Evolutionary conservation across 371 early-diverging fungal genomes (phyloP).

Genomic region (Circinella umbellata): DNA sequence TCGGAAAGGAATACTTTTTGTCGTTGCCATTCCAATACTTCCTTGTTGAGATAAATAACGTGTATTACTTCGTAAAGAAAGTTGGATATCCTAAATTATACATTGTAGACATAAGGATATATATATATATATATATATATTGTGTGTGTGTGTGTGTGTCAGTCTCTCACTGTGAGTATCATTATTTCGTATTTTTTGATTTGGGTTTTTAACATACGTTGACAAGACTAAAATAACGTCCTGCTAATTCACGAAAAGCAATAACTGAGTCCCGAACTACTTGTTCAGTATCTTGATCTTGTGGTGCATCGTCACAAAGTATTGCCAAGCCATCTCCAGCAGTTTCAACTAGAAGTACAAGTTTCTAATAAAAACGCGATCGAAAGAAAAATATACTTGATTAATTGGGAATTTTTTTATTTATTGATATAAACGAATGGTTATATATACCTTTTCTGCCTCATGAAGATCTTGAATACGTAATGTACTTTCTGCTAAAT

Average conservation of each 20-base stretch:
- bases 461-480: conserved; percentile 48
- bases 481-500: conserved; percentile 44
- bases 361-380: conserved; percentile 32
- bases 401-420: no score
- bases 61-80: conserved; percentile 43
- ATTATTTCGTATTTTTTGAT: neutral
- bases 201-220: conserved; percentile 29
- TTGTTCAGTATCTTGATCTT: conserved; percentile 33
- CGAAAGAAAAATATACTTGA: neutral
- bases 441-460: conserved; percentile 40
- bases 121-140: no score
- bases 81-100: conserved; percentile 44
- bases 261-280: conserved; percentile 30
- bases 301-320: conserved; percentile 36
- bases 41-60: conserved; percentile 40
- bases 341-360: conserved; percentile 46
- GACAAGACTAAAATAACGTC: conserved; percentile 46
- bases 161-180: no score
- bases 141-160: no score
- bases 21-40: conserved; percentile 39
- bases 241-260: conserved; percentile 36
- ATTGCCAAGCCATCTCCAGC: conserved; percentile 46
- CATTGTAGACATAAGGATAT: neutral
- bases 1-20: conserved; percentile 48
- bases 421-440: neutral